Evolutionary conservation across 2,329 filamentous ascomycete species (phyloP), one percentile per base, ranked within the genome.

Genomic region (Pseudofabraea citricarpa): DNA sequence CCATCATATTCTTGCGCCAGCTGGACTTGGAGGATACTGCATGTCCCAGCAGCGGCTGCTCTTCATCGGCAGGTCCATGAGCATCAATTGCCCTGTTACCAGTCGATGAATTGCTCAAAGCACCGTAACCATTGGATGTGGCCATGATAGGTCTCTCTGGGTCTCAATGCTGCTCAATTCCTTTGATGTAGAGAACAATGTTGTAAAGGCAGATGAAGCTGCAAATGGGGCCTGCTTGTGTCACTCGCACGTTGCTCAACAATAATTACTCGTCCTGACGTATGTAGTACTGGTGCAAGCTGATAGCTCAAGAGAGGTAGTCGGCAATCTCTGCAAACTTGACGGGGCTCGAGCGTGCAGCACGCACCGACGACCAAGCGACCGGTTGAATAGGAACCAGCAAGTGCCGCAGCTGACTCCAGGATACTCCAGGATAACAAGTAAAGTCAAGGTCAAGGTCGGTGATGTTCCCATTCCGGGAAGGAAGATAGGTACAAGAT

Each of bases 31-130:
- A 41, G n/a, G n/a, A n/a, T 13, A 13, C n/a, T 18, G 38, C n/a
- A 13, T 39, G 23, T 13, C 49, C 49, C 5, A 66, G 57, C 12
- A 65, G 47, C 21, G 62, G 58, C 41, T 64, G 60, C 39, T 64
- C 62, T 42, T 64, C 62, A 41, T 62, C 61, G 31, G 22, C 12
- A 6, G 26, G 16, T 6, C 22, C 19, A 3, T 37, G 26, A 20
- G 15, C 27, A 21, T 26, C 36, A 32, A 40, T 27, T n/a, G 4
- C 4, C 26, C 50, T 43, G 22, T 51, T 45, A 16, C 41, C 35
- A 5, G n/a, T n/a, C n/a, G 26, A 13, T 15, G 6, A 29, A 18
- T 44, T 47, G 32, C 45, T 51, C 18, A 56, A n/a, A 20, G 55
- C 44, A 21, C 59, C 55, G 40, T 63, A 60, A 24, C 56, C 54